Evolutionary conservation across 2,329 filamentous ascomycete species (phyloP).

Genomic region (Fusarium falciforme): DNA sequence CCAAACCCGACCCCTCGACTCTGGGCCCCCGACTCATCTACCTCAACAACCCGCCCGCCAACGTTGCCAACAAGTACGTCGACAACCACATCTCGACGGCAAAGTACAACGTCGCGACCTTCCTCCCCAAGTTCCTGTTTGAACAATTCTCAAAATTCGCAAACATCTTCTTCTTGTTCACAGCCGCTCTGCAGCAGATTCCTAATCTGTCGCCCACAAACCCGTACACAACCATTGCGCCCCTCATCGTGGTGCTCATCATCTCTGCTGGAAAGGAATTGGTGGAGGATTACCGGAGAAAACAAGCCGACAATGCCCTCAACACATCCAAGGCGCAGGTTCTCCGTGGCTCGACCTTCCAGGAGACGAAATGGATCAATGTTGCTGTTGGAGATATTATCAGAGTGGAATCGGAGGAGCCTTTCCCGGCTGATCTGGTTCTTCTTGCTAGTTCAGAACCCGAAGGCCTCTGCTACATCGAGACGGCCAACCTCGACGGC

Average conservation of each 20-base stretch:
- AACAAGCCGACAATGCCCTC: constrained; percentile 84
- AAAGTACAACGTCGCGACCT: constrained; percentile 95
- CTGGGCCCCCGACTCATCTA: constrained; percentile 93
- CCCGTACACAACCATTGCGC: constrained; percentile 94
- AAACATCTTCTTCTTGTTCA: constrained; percentile 99
- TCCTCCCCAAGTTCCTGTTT: constrained; percentile 95
- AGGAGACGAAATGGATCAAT: constrained; percentile 93
- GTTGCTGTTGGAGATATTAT: constrained; percentile 93
- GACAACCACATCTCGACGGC: constrained; percentile 98
- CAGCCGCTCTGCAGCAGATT: constrained; percentile 92
- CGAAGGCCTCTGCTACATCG: constrained; percentile 97
- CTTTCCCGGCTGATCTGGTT: constrained; percentile 94
- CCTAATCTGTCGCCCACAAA: constrained; percentile 95
- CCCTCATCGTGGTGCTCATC: constrained; percentile 87
- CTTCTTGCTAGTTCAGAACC: constrained; percentile 95
- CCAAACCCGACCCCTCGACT: constrained; percentile 88
- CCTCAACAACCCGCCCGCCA: constrained; percentile 95
- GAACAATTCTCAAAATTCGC: constrained; percentile 99
- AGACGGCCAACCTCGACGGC: constrained; percentile 96
- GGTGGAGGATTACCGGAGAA: constrained; percentile 92
- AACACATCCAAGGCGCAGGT: constrained; percentile 90
- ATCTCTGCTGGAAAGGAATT: constrained; percentile 97
- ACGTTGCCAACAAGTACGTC: constrained; percentile 87
- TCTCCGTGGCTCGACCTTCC: constrained; percentile 84
- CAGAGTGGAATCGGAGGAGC: constrained; percentile 91